Percentiles rank a stretch among this genome's conserved stretches.
These are phyloP conservation scores for Astragalus membranaceus DNA, from an alignment of 306 rosid species.

Conservation along the genomic window DNA sequence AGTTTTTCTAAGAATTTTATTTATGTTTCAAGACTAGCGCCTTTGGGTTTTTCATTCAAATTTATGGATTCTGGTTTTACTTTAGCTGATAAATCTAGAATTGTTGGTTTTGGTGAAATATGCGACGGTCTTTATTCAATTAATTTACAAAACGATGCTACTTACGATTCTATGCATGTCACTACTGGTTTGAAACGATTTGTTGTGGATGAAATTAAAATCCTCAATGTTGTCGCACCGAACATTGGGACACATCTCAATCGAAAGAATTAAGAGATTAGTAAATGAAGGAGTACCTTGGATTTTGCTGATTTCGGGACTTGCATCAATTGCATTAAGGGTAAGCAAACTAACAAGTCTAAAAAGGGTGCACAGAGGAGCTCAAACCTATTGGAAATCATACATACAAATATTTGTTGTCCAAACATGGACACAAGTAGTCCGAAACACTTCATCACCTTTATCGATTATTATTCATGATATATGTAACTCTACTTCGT, in stretches of 20 bases:
- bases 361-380: background rate
- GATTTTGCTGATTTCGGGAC: background rate
- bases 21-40: background rate
- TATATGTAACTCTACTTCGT: background rate
- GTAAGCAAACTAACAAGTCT: background rate
- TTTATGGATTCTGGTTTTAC: too few species aligned
- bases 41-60: background rate
- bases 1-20: background rate
- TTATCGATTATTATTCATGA: background rate
- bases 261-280: too few species aligned
- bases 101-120: background rate
- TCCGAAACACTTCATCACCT: background rate
- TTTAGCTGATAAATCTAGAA: background rate
- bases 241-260: background rate
- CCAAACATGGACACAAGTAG: background rate
- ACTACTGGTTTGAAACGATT: background rate
- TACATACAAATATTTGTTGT: background rate
- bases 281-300: background rate
- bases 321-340: background rate
- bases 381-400: background rate
- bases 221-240: background rate
- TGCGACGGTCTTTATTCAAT: background rate
- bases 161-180: background rate
- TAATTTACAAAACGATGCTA: background rate
- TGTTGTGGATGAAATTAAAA: background rate